Evolutionary conservation across 805 yeast species (phyloP).

Genomic region (Torulaspora indica): DNA sequence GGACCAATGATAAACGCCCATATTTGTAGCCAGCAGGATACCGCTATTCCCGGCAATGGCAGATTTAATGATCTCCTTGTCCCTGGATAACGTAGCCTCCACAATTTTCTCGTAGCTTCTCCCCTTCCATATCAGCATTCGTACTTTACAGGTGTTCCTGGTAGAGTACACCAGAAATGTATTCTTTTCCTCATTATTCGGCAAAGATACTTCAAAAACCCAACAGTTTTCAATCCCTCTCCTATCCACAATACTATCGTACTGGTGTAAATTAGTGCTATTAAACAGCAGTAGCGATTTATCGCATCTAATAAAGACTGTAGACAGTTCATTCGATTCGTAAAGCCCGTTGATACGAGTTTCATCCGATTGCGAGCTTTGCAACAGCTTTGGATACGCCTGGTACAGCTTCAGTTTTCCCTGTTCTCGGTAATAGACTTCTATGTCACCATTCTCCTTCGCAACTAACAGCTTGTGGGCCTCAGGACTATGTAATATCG

Average conservation of each 20-base stretch:
- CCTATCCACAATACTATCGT: slow-evolving; percentile 32
- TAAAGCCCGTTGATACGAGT: slow-evolving; percentile 20
- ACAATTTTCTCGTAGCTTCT: slow-evolving; percentile 25
- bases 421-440: slow-evolving; percentile 29
- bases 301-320: slow-evolving; percentile 30
- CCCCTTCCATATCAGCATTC: slow-evolving; percentile 31
- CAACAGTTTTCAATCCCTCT: slow-evolving; percentile 30
- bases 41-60: slow-evolving; percentile 17
- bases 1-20: slow-evolving; percentile 27
- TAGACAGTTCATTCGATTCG: slow-evolving; percentile 25
- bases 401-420: slow-evolving; percentile 25
- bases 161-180: slow-evolving; percentile 24
- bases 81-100: slow-evolving; percentile 22
- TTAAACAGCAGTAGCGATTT: slow-evolving; percentile 27
- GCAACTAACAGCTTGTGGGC: slow-evolving; percentile 28
- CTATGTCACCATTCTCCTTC: slow-evolving; percentile 28
- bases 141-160: slow-evolving; percentile 18
- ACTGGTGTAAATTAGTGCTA: slow-evolving; percentile 31
- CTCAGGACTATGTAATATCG: slow-evolving; percentile 26
- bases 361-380: slow-evolving; percentile 21
- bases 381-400: slow-evolving; percentile 28
- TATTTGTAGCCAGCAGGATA: slow-evolving; percentile 22
- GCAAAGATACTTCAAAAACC: slow-evolving; percentile 18
- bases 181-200: slow-evolving; percentile 8
- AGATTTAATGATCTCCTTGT: slow-evolving; percentile 22